Conservation (phyloP, 2,329 filamentous ascomycete genomes). For the Xylaria sp. region DNA sequence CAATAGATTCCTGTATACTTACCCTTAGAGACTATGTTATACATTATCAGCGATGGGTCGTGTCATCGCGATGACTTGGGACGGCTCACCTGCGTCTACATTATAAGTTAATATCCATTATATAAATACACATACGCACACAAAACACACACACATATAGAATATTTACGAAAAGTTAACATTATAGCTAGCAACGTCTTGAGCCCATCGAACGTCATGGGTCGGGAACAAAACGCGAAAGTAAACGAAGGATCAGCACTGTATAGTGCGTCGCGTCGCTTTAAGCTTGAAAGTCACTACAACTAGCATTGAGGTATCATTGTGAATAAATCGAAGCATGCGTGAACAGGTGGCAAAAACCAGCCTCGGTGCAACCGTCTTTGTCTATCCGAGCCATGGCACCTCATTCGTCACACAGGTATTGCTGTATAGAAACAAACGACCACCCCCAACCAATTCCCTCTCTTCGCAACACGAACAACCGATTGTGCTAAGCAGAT, state of each 20-base stretch:
- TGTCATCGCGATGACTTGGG: background rate
- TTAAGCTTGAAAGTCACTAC: conserved; percentile 20
- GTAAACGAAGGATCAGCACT: background rate
- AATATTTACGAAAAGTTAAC: background rate
- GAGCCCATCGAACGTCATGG: background rate
- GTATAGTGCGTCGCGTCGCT: conserved; percentile 30
- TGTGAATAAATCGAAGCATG: conserved; percentile 16
- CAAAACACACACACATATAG: too few species aligned
- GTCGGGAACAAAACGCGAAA: background rate
- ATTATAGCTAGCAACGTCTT: background rate
- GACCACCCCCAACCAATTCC: background rate
- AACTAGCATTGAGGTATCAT: conserved; percentile 34
- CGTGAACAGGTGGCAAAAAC: conserved; percentile 17
- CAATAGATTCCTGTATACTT: background rate
- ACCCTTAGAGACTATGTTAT: background rate
- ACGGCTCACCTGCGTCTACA: background rate
- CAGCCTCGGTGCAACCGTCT: conserved; percentile 20
- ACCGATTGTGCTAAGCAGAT: background rate
- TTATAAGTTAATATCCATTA: background rate
- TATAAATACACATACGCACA: too few species aligned
- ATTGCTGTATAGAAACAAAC: conserved; percentile 8
- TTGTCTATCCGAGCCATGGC: conserved; percentile 14
- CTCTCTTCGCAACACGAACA: background rate
- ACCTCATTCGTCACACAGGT: background rate
- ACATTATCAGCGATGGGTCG: background rate